These are phyloP conservation scores for Aspergillus candidus DNA, from an alignment of 2,329 filamentous ascomycete species.

Conservation along the genomic window DNA sequence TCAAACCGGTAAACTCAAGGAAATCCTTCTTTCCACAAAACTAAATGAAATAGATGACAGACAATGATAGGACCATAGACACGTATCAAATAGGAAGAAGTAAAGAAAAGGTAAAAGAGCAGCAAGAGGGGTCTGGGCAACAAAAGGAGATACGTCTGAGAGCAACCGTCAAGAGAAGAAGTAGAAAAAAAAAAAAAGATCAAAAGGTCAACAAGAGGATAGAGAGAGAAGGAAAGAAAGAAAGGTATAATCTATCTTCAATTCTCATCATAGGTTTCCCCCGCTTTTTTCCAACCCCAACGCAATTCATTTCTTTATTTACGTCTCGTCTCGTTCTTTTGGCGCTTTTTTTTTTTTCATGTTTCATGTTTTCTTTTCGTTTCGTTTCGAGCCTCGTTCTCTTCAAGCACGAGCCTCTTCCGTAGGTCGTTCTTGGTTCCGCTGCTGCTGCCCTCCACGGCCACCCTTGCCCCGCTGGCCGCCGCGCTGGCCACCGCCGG, in stretches of 20 bases:
- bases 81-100: constrained; percentile 12
- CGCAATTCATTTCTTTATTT: constrained; percentile 19
- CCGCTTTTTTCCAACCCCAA: constrained; percentile 7
- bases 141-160: not conserved
- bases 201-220: constrained; percentile 5
- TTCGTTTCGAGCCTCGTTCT: not conserved
- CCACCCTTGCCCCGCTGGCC: constrained; percentile 38
- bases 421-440: constrained; percentile 31
- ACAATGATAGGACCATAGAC: constrained; percentile 10
- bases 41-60: constrained; percentile 1
- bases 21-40: constrained; percentile 13
- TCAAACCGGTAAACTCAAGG: not conserved
- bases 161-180: not conserved
- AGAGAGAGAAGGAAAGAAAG: constrained; percentile 14
- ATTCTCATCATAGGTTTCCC: constrained; percentile 3
- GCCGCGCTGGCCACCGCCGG: constrained; percentile 34
- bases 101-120: constrained; percentile 1
- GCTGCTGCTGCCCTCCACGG: constrained; percentile 34
- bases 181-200: constrained; percentile 2
- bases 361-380: not conserved
- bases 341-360: constrained; percentile 5
- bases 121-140: not conserved
- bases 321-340: constrained; percentile 11
- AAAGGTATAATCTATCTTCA: constrained; percentile 21
- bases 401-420: constrained; percentile 37